Conservation (phyloP, 2,329 filamentous ascomycete species). For the Xylaria sp. region DNA sequence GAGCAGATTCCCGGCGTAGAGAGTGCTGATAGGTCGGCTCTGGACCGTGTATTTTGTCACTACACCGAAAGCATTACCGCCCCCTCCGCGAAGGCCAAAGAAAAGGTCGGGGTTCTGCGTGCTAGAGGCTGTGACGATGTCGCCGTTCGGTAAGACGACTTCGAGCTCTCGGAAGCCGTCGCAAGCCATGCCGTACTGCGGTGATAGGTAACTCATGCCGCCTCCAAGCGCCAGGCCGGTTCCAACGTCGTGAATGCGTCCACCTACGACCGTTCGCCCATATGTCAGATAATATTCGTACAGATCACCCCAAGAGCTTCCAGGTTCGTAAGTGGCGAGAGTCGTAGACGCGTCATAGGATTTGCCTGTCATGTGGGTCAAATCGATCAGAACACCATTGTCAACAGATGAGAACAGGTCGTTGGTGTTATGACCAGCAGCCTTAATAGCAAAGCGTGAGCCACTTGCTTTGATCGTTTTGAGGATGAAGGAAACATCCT, state of each 20-base stretch:
- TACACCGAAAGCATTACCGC: slow-evolving; percentile 17
- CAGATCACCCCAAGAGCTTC: slow-evolving; percentile 23
- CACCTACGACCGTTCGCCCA: slow-evolving; percentile 18
- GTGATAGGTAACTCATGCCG: slow-evolving; percentile 24
- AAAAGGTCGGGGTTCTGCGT: slow-evolving; percentile 18
- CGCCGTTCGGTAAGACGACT: slow-evolving; percentile 19
- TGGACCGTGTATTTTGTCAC: slow-evolving; percentile 23
- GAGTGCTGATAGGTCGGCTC: slow-evolving; percentile 12
- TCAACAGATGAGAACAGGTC: slow-evolving; percentile 18
- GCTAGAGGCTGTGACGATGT: slow-evolving; percentile 15
- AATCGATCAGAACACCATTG: slow-evolving; percentile 19
- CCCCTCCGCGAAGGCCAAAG: slow-evolving; percentile 19
- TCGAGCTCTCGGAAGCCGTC: slow-evolving; percentile 24
- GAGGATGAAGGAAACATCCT: slow-evolving; percentile 14
- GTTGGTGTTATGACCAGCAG: slow-evolving; percentile 20
- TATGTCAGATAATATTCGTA: slow-evolving; percentile 17
- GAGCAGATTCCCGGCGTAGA: slow-evolving; percentile 21
- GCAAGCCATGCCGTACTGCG: slow-evolving; percentile 25
- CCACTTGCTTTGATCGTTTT: slow-evolving; percentile 5
- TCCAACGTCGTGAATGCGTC: slow-evolving; percentile 18
- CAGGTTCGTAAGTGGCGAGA: slow-evolving; percentile 23
- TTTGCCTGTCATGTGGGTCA: slow-evolving; percentile 18
- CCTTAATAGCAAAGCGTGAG: slow-evolving; percentile 20
- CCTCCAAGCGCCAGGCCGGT: slow-evolving; percentile 20
- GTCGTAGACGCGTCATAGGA: slow-evolving; percentile 16